phyloP scores from a whole-genome alignment of 306 rosid species.

The Herpetospermum pedunculosum region DNA sequence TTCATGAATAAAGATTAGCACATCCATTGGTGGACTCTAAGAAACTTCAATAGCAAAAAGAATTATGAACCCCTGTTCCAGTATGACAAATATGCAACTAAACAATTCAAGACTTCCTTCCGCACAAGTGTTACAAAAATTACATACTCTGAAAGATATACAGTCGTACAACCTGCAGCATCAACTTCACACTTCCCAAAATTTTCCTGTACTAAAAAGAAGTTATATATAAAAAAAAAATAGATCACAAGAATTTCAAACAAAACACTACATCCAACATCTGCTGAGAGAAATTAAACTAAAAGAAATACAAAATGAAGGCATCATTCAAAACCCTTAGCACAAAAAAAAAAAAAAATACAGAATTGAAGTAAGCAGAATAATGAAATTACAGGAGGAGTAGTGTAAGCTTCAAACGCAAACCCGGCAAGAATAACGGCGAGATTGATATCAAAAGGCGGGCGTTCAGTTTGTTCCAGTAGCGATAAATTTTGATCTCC shows the following conservation, averaged over 20 bases:
- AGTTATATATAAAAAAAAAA: neutral
- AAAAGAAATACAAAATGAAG: too few species aligned
- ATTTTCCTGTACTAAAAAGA: constrained; percentile 38
- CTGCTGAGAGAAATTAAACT: too few species aligned
- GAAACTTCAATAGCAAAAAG: neutral
- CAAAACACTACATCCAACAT: neutral
- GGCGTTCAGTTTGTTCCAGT: constrained; percentile 33
- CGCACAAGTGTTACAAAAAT: neutral
- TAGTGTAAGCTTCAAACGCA: constrained; percentile 77
- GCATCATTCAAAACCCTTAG: too few species aligned
- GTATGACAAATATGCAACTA: neutral
- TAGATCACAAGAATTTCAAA: neutral
- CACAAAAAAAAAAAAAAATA: neutral
- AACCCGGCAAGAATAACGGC: constrained; percentile 88
- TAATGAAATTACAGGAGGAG: constrained; percentile 44
- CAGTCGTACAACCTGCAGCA: constrained; percentile 67
- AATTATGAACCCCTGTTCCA: neutral
- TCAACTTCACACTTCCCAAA: constrained; percentile 64
- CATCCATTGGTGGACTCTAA: neutral
- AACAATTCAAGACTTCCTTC: neutral
- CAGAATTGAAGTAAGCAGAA: neutral
- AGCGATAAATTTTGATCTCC: constrained; percentile 19
- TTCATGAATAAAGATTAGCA: neutral
- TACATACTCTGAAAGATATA: constrained; percentile 77
- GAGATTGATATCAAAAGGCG: constrained; percentile 75